Conservation (phyloP, 305 asterid genomes). For the Fraxinus baroniana region DNA sequence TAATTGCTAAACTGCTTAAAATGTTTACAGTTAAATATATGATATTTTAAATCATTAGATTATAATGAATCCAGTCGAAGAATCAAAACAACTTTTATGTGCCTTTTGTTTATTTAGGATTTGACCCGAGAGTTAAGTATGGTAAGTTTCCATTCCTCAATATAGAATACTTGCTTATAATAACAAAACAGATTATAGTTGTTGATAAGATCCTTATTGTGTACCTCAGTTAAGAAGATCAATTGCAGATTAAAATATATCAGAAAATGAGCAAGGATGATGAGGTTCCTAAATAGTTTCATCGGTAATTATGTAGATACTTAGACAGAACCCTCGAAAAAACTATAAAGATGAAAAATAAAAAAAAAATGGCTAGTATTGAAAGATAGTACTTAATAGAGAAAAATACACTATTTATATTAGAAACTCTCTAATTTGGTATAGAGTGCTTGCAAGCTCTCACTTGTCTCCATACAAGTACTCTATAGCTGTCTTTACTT, state of each 20-base stretch:
- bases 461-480: neutral
- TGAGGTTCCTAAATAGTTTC: constrained; percentile 8
- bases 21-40: neutral
- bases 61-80: neutral
- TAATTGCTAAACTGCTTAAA: neutral
- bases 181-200: neutral
- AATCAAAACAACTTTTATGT: neutral
- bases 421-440: neutral
- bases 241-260: neutral
- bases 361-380: neutral
- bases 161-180: neutral
- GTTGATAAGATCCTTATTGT: neutral
- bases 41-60: neutral
- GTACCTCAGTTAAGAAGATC: neutral
- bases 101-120: neutral
- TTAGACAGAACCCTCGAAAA: neutral
- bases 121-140: neutral
- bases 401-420: neutral
- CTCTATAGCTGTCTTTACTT: neutral
- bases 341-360: too few species aligned
- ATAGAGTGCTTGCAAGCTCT: neutral
- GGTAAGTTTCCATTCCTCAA: constrained; percentile 11
- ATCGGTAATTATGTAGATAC: constrained; percentile 13
- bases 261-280: neutral
- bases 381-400: neutral